Base-by-base conservation (phyloP, 495 filamentous ascomycete species). In the Margaritispora aquatica region DNA sequence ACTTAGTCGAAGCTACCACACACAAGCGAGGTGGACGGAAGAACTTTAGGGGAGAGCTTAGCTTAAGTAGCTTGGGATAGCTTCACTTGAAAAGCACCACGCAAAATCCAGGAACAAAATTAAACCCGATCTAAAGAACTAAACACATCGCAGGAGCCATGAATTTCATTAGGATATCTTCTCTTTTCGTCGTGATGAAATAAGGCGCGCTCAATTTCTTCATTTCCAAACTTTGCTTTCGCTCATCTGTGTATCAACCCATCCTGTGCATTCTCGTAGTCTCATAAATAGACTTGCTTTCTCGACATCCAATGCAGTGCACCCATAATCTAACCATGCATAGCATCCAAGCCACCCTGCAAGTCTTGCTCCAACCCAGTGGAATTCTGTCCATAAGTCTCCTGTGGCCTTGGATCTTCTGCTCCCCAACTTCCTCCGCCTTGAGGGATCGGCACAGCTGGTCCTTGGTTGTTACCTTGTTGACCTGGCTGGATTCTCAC, bases 401-500 rank as follows among this genome's bases (percentile, higher is more conserved):
- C 92, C 72, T 96, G 91, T 22, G 92, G 92, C 62, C 90, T 80
- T 23, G 92, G 92, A 54, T 96, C 89, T 68, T 96, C 92, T 22
- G 77, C 78, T n/a, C 78, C 82, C 88, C 90, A 92, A 63, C 84
- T 75, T 54, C 82, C 79, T 1, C 66, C 56, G 51, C 62, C 69
- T 29, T 65, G 68, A 21, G 69, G 66, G 15, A 71, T 66, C n/a
- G 60, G 63, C 7, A 69, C 64, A 9, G 60, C 21, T 8, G 54
- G 55, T 44, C 55, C 20, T 60, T 61, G 65, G 20, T 44, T 41
- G 22, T 20, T 7, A 60, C 61, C 52, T 66, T 69, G 50, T 55
- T 69, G 19, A 59, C 76, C 76, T 2, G 78, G 88, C 60, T 83
- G 86, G 34, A 81, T 79, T 26, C 94, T 80, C 31, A 97, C 94